Base-by-base conservation (phyloP, 768 basidiomycete genomes). In the Pleurotus pulmonarius region DNA sequence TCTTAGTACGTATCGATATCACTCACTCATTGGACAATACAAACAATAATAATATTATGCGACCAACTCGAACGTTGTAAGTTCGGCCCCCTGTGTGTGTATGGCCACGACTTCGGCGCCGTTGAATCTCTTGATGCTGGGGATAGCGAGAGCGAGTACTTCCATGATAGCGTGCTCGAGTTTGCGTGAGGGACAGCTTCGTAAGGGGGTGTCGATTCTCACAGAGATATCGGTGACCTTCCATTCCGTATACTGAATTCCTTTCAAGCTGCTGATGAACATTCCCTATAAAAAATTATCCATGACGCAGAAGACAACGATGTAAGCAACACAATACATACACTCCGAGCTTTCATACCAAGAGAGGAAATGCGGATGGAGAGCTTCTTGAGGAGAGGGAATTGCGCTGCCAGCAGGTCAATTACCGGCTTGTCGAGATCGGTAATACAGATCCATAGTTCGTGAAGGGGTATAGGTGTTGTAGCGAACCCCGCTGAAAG, bases 81-180 rank as follows among this genome's bases (percentile, higher is more conserved):
- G 15, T 22, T 43, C 51, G n/a, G 22, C 39, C 3, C 39, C 51
- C 16, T 12, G 18, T 16, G 20, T 13, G 13, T 7, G 39, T 37
- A 9, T 22, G 18, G 51, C 37, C n/a, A 15, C 40, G 39, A 53
- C 38, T 20, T 39, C 51, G 25, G 9, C 13, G 18, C 39, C 39
- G 9, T 53, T 53, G 51, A 53, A 53, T 12, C 39, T 18, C 24
- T 22, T 53, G 39, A 53, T 53, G 18, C 51, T 53, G 24, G 51
- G 51, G 15, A 41, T 38, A 9, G 51, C n/a, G 39, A 53, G 39
- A 22, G 51, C 51, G n/a, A 53, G 26, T 39, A 53, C 41, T 39
- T 53, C 51, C 51, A 53, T 53, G 51, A 53, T 53, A 16, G 51
- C 39, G 22, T 53, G 51, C 8, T 39, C 39, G 15, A 53, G 51